Evolutionary conservation across 2,329 filamentous ascomycete species (phyloP).

Genomic region (Aspergillus alliaceus): DNA sequence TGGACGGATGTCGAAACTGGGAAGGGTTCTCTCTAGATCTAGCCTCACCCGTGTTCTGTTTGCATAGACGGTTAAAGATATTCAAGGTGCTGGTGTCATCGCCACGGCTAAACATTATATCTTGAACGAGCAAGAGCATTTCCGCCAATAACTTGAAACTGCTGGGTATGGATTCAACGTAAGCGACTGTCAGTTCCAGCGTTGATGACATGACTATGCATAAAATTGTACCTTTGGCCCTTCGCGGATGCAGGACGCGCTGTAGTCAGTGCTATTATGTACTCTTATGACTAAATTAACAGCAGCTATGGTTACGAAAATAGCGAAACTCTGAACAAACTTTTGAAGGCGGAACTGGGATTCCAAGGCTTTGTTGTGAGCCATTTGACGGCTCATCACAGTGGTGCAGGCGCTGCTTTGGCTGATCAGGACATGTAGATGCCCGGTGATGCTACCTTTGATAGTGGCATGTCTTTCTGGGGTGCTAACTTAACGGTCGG

Average conservation of each 20-base stretch:
- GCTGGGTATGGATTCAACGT: conserved; percentile 62
- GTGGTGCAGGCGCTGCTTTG: conserved; percentile 64
- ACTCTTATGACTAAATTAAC: conserved; percentile 71
- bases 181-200: conserved; percentile 60
- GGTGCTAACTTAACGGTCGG: conserved; percentile 84
- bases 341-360: conserved; percentile 73
- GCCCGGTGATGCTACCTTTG: conserved; percentile 79
- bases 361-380: conserved; percentile 70
- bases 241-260: conserved; percentile 68
- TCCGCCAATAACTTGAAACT: conserved; percentile 64
- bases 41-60: conserved; percentile 72
- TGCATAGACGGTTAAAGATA: conserved; percentile 72
- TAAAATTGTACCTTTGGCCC: conserved; percentile 65
- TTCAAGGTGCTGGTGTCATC: conserved; percentile 78
- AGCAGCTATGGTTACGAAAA: conserved; percentile 69
- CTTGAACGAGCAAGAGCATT: conserved; percentile 71
- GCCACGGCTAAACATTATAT: conserved; percentile 80
- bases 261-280: conserved; percentile 68
- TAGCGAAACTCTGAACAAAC: conserved; percentile 57
- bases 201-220: conserved; percentile 65
- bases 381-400: conserved; percentile 78
- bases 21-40: conserved; percentile 69
- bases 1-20: conserved; percentile 71
- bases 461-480: conserved; percentile 73
- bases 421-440: conserved; percentile 79